A percentile compares a stretch with the other conserved stretches of the same genome.
Evolutionary conservation across 1,139 yeast species (phyloP).

Genomic region (Saccharomycopsis hybrid): DNA sequence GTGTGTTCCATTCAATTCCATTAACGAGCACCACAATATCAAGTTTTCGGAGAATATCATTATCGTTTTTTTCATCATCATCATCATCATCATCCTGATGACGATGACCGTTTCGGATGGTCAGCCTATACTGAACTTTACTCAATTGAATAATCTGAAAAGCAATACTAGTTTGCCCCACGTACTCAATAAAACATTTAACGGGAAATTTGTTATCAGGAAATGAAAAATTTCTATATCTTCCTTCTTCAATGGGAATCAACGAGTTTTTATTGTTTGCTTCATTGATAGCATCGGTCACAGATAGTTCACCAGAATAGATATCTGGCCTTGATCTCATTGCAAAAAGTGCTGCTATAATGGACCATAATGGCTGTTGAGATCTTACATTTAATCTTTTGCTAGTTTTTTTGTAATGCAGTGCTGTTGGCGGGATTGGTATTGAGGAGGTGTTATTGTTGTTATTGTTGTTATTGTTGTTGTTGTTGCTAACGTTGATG

Average conservation of each 20-base stretch:
- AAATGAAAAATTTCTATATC: slow-evolving; percentile 7
- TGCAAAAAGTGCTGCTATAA: slow-evolving; percentile 14
- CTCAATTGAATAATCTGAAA: slow-evolving; percentile 32
- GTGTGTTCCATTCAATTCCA: slow-evolving; percentile 21
- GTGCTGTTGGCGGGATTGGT: not conserved
- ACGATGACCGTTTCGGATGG: too few relatives aligned
- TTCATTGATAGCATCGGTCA: slow-evolving; percentile 6
- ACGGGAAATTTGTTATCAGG: slow-evolving; percentile 14
- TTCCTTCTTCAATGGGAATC: slow-evolving; percentile 3
- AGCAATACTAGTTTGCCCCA: slow-evolving; percentile 47
- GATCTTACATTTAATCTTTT: slow-evolving; percentile 7
- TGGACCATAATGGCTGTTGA: slow-evolving; percentile 18
- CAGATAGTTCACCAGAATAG: slow-evolving; percentile 16
- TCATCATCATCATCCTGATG: too few relatives aligned
- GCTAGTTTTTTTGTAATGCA: not conserved
- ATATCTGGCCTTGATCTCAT: slow-evolving; percentile 18
- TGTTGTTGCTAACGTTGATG: not conserved
- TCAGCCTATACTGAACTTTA: not conserved
- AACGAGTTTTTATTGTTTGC: slow-evolving; percentile 8
- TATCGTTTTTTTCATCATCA: not conserved
- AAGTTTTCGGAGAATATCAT: not conserved
- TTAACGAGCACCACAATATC: slow-evolving; percentile 19
- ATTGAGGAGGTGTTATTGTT: not conserved
- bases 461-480: not conserved
- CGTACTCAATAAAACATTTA: slow-evolving; percentile 38